Base-by-base conservation (phyloP, 495 filamentous ascomycete species). In the Penicillium argentinense region DNA sequence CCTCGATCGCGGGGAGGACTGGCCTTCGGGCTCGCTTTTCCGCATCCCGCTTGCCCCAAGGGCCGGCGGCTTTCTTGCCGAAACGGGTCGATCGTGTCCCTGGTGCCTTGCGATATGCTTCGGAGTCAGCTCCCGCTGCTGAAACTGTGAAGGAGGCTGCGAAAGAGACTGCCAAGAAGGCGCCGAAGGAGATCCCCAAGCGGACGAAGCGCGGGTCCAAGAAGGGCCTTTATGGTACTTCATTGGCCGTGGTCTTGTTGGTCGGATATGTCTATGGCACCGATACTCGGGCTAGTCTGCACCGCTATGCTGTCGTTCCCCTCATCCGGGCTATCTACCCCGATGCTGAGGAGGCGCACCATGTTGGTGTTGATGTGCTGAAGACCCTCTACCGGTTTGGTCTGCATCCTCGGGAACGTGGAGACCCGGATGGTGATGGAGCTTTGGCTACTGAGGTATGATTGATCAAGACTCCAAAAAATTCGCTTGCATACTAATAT, bases 291-390 rank as follows among this genome's bases (percentile, higher is more conserved):
- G 88, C 93, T 17, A 85, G 84, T 56, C 58, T 92, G 45, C 93
- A 97, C 73, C 79, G 80, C 47, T 96, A 86, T 67, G 72, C 87
- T n/a, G 72, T 88, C 23, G 85, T 89, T 18, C 90, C 83, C 13
- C 64, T 85, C 33, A 71, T 97, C 9, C 80, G 92, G 9, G 57
- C 74, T 42, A 9, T 95, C 23, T 90, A 76, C 42, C 78, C 85
- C 1, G 92, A 97, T 64, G 91, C 91, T 28, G 93, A 97, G 66
- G 88, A 91, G 24, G 93, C 93, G 16, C 93, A 98, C 62, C 81
- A 92, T 53, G 71, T 77, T 39, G 87, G 89, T 18, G 87, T 86
- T 9, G 69, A 76, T 21, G 69, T 75, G 5, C 66, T 98, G 49
- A 75, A 72, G 53, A 50, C 29, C 9, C 56, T 86, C 6, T 79